Base-by-base conservation (phyloP, 352 stramenopile species). In the Pythium sp. region DNA sequence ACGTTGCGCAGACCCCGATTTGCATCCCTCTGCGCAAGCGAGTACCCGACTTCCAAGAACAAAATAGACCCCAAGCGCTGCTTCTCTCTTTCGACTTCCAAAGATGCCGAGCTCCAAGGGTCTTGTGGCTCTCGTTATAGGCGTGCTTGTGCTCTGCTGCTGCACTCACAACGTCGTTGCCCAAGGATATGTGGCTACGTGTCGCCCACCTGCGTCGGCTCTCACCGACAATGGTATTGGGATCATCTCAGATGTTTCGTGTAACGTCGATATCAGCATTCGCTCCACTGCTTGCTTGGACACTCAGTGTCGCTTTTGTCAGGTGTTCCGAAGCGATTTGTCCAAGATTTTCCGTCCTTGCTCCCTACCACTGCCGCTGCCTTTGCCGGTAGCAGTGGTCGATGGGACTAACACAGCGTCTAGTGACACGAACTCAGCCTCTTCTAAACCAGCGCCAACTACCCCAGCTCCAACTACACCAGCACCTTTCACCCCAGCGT, bases 291-390 rank as follows among this genome's bases (percentile, higher is more conserved):
- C 30, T 2, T 66, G 61, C 47, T 47, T 66, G 28, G 36, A 59
- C 34, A 51, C 18, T 6, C 28, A 30, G 2, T 66, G 61, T 15
- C 61, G 61, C 0, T 26, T 66, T 1, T 66, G 61, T 47, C 61
- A 60, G 61, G 22, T 59, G 18, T 60, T 41, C 34, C 47, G 11
- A 18, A 66, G 47, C 30, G 34, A 59, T 15, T 47, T 66, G 28
- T 66, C 47, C 4, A 36, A 60, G 47, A 24, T n/a, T 1, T 51
- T 26, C 46, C 32, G 46, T 12, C 60, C 60, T 3, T 66, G 60
- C 18, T 47, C 15, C 15, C 1, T 5, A 2, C 47, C 60, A 5
- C 32, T 58, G 28, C 43, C 43, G 47, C 60, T 53, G 26, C 14
- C 47, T 47, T 20, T 38, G 11, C 28, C 60, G n/a, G 15, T 53